Percentiles rank a stretch among this genome's conserved stretches.
Evolutionary conservation across 768 basidiomycete genomes (phyloP).

Genomic region (Termitomyces bulborhizus): DNA sequence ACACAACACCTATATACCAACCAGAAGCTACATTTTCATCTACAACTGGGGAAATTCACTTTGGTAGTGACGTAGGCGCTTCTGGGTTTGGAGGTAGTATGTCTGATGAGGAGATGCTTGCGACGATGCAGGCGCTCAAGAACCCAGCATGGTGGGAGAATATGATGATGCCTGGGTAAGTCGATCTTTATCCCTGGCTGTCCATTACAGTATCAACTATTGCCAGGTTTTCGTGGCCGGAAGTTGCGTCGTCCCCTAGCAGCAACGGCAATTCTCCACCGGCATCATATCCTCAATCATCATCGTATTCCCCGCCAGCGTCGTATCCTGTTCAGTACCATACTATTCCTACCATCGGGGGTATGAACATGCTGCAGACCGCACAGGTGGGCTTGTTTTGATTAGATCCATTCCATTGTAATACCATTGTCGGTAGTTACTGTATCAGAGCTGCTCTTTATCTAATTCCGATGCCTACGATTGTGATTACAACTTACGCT

Average conservation of each 20-base stretch:
- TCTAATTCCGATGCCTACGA: background rate
- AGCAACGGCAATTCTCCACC: conserved; percentile 16
- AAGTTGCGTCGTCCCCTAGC: conserved; percentile 19
- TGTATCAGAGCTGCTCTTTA: background rate
- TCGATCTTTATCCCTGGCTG: background rate
- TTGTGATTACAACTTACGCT: background rate
- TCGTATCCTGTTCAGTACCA: conserved; percentile 10
- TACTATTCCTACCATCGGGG: conserved; percentile 6
- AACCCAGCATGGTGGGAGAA: conserved; percentile 70
- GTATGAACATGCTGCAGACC: conserved; percentile 11
- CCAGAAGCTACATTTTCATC: conserved; percentile 41
- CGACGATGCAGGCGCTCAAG: conserved; percentile 68
- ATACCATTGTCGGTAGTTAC: background rate
- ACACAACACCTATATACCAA: conserved; percentile 37
- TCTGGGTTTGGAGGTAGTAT: conserved; percentile 25
- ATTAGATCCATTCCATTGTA: background rate
- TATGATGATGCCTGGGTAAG: conserved; percentile 84
- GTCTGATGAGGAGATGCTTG: conserved; percentile 55
- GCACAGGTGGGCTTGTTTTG: conserved; percentile 11
- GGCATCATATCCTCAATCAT: background rate
- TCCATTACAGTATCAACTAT: background rate
- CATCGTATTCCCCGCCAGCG: conserved; percentile 2
- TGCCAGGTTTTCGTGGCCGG: conserved; percentile 25
- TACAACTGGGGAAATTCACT: conserved; percentile 34
- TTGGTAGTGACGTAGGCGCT: conserved; percentile 35